These are phyloP conservation scores for Thalassiosira livingstoniorum DNA, from an alignment of 352 stramenopile species.

Conservation along the genomic window DNA sequence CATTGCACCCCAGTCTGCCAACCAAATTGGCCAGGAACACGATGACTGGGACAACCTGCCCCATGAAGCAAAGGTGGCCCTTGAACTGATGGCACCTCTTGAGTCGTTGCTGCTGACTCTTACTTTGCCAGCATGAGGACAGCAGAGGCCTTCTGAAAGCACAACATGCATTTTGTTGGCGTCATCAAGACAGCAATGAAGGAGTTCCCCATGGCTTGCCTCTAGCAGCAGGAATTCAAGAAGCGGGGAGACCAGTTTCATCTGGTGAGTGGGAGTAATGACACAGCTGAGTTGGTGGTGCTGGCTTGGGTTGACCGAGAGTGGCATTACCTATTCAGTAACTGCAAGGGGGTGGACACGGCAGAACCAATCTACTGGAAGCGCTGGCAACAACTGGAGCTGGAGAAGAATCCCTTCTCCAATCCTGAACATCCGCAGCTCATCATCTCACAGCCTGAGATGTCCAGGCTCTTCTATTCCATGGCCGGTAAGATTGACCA, in stretches of 20 bases:
- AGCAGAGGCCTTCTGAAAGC: neutral
- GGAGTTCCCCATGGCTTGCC: slow-evolving; percentile 18
- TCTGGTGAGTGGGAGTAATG: slow-evolving; percentile 7
- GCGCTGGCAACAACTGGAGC: slow-evolving; percentile 20
- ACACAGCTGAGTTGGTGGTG: slow-evolving; percentile 19
- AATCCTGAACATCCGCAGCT: neutral
- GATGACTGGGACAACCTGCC: too few species aligned
- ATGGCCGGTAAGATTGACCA: slow-evolving; percentile 19
- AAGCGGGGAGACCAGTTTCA: neutral
- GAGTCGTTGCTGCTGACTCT: slow-evolving; percentile 24
- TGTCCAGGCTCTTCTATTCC: slow-evolving; percentile 21
- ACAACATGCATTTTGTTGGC: slow-evolving; percentile 18
- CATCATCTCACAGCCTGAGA: slow-evolving; percentile 6
- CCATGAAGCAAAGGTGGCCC: neutral
- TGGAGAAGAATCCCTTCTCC: neutral
- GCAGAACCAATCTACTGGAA: slow-evolving; percentile 5
- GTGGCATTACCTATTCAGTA: slow-evolving; percentile 21
- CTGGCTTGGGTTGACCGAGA: slow-evolving; percentile 25
- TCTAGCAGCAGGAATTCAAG: neutral
- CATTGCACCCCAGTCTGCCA: too few species aligned
- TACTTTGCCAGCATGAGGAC: slow-evolving; percentile 28
- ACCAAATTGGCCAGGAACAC: too few species aligned
- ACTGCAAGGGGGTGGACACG: neutral
- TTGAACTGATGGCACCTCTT: slow-evolving; percentile 18
- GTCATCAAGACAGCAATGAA: slow-evolving; percentile 36